Conservation (phyloP, 306 rosid species). For the Hippophae rhamnoides region DNA sequence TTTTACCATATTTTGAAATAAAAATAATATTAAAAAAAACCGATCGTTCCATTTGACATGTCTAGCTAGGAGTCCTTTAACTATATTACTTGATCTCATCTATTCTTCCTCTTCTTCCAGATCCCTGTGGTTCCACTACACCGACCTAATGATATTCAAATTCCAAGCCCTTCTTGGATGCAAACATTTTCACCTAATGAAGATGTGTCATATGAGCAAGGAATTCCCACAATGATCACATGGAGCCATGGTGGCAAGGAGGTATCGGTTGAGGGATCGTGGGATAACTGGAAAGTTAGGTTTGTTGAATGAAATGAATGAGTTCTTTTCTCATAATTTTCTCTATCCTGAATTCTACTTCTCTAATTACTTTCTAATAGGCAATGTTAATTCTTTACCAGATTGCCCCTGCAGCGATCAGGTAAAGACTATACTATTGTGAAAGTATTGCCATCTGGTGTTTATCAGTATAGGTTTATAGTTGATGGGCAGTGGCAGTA, state of each 20-base stretch:
- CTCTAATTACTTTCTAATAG: conserved; percentile 9
- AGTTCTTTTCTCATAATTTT: conserved; percentile 10
- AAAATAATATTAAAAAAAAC: too few relatives aligned
- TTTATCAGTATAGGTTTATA: too few relatives aligned
- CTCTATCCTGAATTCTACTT: neutral
- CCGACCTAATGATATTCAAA: conserved; percentile 80
- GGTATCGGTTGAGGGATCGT: conserved; percentile 88
- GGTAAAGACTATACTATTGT: too few relatives aligned
- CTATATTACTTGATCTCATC: too few relatives aligned
- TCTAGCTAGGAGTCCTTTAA: too few relatives aligned
- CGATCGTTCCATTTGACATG: too few relatives aligned
- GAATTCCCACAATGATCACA: conserved; percentile 92
- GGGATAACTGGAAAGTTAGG: conserved; percentile 97
- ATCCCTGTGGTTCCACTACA: conserved; percentile 75
- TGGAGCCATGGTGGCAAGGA: conserved; percentile 88
- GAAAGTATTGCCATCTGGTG: too few relatives aligned
- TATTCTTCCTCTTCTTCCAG: conserved; percentile 30
- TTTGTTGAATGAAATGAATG: conserved; percentile 18
- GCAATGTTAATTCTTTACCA: too few relatives aligned
- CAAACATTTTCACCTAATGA: conserved; percentile 49
- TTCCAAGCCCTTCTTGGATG: conserved; percentile 65
- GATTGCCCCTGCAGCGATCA: too few relatives aligned
- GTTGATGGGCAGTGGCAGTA: too few relatives aligned
- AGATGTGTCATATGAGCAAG: conserved; percentile 55
- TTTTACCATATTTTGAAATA: too few relatives aligned